phyloP scores from a whole-genome alignment of 1,284 basidiomycete genomes.

The Coriolopsis trogii region DNA sequence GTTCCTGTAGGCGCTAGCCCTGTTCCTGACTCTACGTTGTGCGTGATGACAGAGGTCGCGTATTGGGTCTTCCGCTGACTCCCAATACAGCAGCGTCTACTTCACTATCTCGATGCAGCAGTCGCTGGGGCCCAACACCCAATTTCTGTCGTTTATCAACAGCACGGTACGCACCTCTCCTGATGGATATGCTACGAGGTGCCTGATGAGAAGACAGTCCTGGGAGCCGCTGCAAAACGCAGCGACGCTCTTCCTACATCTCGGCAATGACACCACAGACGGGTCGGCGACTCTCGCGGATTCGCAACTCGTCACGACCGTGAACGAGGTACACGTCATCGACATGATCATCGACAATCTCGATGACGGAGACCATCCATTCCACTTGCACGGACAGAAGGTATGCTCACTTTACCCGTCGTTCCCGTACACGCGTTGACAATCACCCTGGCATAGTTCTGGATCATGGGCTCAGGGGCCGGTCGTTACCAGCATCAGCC shows the following conservation, averaged over 20 bases:
- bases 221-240: constrained; percentile 35
- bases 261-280: constrained; percentile 21
- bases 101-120: constrained; percentile 41
- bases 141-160: constrained; percentile 45
- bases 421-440: background rate
- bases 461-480: constrained; percentile 34
- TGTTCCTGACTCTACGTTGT: constrained; percentile 27
- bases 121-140: constrained; percentile 29
- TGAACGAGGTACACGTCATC: constrained; percentile 34
- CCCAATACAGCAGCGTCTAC: constrained; percentile 18
- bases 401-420: constrained; percentile 33
- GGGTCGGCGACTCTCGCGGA: constrained; percentile 24
- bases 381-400: constrained; percentile 46
- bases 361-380: constrained; percentile 47
- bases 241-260: constrained; percentile 30
- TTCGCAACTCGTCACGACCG: constrained; percentile 35
- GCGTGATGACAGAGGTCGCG: background rate
- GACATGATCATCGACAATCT: constrained; percentile 37
- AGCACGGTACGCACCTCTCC: constrained; percentile 29
- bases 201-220: too few relatives aligned
- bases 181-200: too few relatives aligned
- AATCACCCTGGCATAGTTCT: constrained; percentile 6
- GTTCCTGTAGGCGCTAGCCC: constrained; percentile 30
- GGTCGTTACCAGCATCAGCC: constrained; percentile 35
- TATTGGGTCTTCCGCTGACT: constrained; percentile 1